Percentiles rank a stretch among this genome's conserved stretches.
Conservation (phyloP, 441 rosid species). For the Euphorbia schlechtendalii region DNA sequence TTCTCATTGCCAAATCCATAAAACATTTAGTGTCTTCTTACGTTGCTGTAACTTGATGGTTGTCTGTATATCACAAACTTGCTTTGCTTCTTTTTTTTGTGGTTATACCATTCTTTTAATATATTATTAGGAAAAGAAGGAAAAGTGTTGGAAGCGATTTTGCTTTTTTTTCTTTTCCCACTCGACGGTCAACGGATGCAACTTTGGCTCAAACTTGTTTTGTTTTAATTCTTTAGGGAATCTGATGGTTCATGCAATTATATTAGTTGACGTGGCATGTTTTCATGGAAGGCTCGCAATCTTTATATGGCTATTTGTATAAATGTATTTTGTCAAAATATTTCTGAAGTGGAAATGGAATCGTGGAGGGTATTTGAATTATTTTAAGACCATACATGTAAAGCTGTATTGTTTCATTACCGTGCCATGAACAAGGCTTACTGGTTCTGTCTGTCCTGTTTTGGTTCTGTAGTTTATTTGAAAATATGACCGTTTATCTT, state of each 20-base stretch:
- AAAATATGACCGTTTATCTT: neutral
- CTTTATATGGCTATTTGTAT: neutral
- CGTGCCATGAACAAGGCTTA: neutral
- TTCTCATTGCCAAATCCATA: neutral
- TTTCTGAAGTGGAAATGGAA: neutral
- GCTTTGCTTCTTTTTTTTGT: too few relatives aligned
- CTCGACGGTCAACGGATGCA: too few relatives aligned
- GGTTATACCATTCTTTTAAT: neutral
- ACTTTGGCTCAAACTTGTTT: too few relatives aligned
- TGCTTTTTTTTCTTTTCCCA: too few relatives aligned
- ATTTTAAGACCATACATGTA: neutral
- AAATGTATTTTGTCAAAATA: neutral
- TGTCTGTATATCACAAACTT: too few relatives aligned
- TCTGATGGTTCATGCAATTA: neutral
- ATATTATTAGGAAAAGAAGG: neutral
- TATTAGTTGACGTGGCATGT: neutral
- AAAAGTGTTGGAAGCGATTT: neutral
- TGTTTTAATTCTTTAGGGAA: neutral
- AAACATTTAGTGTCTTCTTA: too few relatives aligned
- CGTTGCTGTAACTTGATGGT: too few relatives aligned
- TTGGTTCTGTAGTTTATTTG: neutral
- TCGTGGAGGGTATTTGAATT: too few relatives aligned
- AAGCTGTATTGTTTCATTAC: neutral
- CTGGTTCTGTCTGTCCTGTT: slow-evolving; percentile 2
- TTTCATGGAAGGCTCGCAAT: neutral